Conservation (phyloP, 2,329 filamentous ascomycete genomes). For the Fusarium xylarioides region DNA sequence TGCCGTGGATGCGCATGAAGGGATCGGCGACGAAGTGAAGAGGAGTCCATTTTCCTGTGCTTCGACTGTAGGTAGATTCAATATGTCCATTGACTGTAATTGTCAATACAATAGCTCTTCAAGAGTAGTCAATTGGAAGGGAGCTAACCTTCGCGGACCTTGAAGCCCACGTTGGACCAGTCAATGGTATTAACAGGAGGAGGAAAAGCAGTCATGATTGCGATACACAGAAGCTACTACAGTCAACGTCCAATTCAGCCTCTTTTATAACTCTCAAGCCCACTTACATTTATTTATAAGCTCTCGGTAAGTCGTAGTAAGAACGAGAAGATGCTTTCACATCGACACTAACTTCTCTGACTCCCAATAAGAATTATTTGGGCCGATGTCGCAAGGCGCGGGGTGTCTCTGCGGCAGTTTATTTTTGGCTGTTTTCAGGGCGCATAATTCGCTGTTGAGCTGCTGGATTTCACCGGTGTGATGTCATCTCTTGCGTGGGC, state of each 20-base stretch:
- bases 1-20: slow-evolving; percentile 88
- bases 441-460: slow-evolving; percentile 27
- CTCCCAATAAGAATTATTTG: slow-evolving; percentile 1
- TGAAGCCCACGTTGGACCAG: slow-evolving; percentile 94
- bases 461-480: neutral
- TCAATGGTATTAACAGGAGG: slow-evolving; percentile 86
- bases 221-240: neutral
- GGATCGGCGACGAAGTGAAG: slow-evolving; percentile 85
- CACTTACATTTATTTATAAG: slow-evolving; percentile 17
- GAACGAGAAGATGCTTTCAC: neutral
- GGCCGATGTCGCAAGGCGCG: slow-evolving; percentile 40
- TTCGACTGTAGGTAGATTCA: slow-evolving; percentile 81
- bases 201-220: slow-evolving; percentile 69
- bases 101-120: neutral
- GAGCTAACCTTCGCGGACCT: slow-evolving; percentile 79
- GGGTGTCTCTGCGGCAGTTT: slow-evolving; percentile 20
- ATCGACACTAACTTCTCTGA: slow-evolving; percentile 2
- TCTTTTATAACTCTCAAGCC: neutral
- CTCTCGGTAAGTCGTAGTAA: slow-evolving; percentile 1
- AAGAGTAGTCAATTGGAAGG: neutral
- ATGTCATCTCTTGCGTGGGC: slow-evolving; percentile 36
- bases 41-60: slow-evolving; percentile 79
- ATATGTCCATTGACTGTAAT: slow-evolving; percentile 87
- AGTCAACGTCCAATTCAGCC: neutral
- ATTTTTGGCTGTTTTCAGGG: slow-evolving; percentile 13